Base-by-base conservation (phyloP, 1,284 basidiomycete species). In the Kalmanozyma brasiliensis region DNA sequence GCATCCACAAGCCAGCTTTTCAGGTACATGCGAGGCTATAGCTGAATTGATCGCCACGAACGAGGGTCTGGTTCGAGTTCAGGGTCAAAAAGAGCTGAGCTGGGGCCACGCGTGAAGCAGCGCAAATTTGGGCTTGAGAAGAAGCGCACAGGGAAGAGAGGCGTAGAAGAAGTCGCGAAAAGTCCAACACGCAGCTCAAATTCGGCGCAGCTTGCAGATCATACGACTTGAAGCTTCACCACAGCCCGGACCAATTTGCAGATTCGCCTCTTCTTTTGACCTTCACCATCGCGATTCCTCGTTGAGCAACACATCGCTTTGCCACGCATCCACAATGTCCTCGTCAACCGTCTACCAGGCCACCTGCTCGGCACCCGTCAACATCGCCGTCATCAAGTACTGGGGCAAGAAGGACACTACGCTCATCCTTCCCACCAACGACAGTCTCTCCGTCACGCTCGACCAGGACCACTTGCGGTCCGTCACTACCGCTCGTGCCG, bases 341-440 rank as follows among this genome's bases (percentile, higher is more conserved):
- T n/a, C 64, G 32, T 57, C 60, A 4, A 78, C 87, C 55, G 76
- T 90, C 74, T 89, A 89, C 85, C 89, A 93, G 85, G 93, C 93
- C 7, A 97, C 94, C 19, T 89, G 89, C 11, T 91, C 93, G 58
- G 94, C 94, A 0, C 94, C 94, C 3, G 93, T 96, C 70, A 97
- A 97, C 84, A 96, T 97, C 78, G 94, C 94, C 24, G 92, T 91
- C 82, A 94, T 96, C 85, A 97, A 97, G 66, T 77, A 82, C 70
- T 99, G 95, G 95, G 95, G 95, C 73, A 99, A 99, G 85, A 90
- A 94, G 71, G 91, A 98, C 84, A 94, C 93, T 9, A 88, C 89
- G 74, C 89, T 98, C 70, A 97, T 98, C 81, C 87, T 99, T 52
- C 95, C 95, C 26, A 98, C 94, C 73, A 99, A 99, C 85, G 93